These are phyloP conservation scores for Boechera divaricarpa DNA, from an alignment of 345 rosid species.

Conservation along the genomic window DNA sequence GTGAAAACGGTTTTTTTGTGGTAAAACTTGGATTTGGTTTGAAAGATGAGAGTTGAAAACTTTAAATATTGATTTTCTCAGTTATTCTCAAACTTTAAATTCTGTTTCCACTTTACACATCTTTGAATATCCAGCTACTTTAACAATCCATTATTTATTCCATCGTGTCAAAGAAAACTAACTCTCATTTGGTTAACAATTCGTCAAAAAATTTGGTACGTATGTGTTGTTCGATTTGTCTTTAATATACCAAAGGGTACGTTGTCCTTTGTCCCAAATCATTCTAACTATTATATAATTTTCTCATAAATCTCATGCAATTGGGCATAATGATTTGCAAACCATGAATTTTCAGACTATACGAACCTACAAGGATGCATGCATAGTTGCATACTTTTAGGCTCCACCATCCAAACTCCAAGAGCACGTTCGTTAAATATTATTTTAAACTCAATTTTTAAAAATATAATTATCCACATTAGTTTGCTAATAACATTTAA, in stretches of 20 bases:
- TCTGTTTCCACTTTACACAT: slow-evolving; percentile 4
- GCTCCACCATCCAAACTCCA: slow-evolving; percentile 39
- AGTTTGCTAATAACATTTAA: neutral
- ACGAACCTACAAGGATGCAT: neutral
- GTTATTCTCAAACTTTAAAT: neutral
- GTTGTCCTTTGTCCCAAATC: slow-evolving; percentile 1
- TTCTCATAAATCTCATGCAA: slow-evolving; percentile 22
- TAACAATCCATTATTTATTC: neutral
- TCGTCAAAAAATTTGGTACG: slow-evolving; percentile 15
- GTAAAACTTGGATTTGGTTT: slow-evolving; percentile 47
- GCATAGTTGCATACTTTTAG: slow-evolving; percentile 12
- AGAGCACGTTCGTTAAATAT: slow-evolving; percentile 25
- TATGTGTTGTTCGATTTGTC: slow-evolving; percentile 34
- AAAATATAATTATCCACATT: too few species aligned
- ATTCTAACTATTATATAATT: neutral
- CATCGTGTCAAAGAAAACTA: slow-evolving; percentile 18
- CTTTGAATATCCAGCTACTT: slow-evolving; percentile 18
- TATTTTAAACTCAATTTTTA: neutral
- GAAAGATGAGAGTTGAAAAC: slow-evolving; percentile 45
- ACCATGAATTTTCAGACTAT: slow-evolving; percentile 28
- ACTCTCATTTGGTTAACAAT: neutral
- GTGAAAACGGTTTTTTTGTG: slow-evolving; percentile 13
- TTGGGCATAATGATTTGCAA: slow-evolving; percentile 30
- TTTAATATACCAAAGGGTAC: slow-evolving; percentile 39
- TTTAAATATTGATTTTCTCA: slow-evolving; percentile 37